These are phyloP conservation scores for Phytophthora aleatoria DNA, from an alignment of 352 stramenopile genomes.

Conservation along the genomic window DNA sequence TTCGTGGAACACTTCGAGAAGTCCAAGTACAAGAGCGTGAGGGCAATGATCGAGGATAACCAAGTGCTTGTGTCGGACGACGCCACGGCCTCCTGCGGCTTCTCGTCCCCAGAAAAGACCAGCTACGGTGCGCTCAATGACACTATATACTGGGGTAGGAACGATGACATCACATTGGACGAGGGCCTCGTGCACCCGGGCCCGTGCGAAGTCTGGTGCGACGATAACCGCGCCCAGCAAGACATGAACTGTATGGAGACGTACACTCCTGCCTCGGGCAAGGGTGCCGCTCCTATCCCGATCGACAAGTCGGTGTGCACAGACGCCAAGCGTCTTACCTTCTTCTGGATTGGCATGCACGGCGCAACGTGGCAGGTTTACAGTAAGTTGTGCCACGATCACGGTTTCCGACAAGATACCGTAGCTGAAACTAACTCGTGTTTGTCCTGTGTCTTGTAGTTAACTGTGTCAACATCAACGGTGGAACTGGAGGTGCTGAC, in stretches of 20 bases:
- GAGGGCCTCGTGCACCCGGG: constrained; percentile 50
- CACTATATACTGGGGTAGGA: constrained; percentile 48
- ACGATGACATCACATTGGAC: constrained; percentile 30
- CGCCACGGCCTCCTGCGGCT: constrained; percentile 44
- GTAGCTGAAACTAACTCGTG: constrained; percentile 7
- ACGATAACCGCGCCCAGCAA: constrained; percentile 39
- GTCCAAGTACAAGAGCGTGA: constrained; percentile 45
- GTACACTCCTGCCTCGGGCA: constrained; percentile 34
- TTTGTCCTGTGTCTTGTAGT: constrained; percentile 14
- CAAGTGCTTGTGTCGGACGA: constrained; percentile 30
- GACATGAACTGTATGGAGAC: constrained; percentile 42
- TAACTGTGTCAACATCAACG: constrained; percentile 44
- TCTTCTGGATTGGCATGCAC: constrained; percentile 65
- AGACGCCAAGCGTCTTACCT: constrained; percentile 43
- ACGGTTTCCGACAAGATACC: neutral
- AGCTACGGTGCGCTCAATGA: constrained; percentile 39
- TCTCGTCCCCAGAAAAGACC: constrained; percentile 42
- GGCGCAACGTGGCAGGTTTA: constrained; percentile 63
- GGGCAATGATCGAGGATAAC: constrained; percentile 44
- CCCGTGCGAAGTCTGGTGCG: constrained; percentile 54
- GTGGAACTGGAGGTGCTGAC: constrained; percentile 4
- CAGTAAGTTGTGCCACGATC: constrained; percentile 22
- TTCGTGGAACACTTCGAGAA: constrained; percentile 51
- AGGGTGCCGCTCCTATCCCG: constrained; percentile 33
- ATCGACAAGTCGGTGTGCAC: constrained; percentile 47